Evolutionary conservation across 2,329 filamentous ascomycete genomes (phyloP), one percentile per base, ranked within the genome.

Genomic region (Penicillium sp.): DNA sequence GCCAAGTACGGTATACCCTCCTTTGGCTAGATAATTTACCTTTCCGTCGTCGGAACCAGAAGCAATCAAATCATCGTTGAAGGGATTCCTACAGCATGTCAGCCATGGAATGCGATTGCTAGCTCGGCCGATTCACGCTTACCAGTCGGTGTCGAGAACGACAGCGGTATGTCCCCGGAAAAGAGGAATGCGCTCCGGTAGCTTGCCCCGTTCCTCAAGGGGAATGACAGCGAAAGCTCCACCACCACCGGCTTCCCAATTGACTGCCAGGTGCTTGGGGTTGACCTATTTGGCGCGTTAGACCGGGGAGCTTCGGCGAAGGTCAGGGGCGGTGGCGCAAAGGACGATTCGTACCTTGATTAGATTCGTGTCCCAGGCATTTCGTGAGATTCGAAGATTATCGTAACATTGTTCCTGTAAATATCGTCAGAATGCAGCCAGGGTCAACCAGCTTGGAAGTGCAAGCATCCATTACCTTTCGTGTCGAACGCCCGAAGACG

Each of bases 291-390:
- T 50, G 44, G 48, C 67, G 58, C 53, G 53, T 69, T 71, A 67
- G 63, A 58, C 49, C 53, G 53, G 57, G 52, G 52, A 44, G 54
- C 48, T 44, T 55, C 53, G 50, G 55, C 54, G 68, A 66, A 62
- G 56, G 54, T 55, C 62, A 67, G 67, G 69, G 69, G 64, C 50
- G 67, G 68, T 65, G 60, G 68, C 62, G 62, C 63, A 57, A 56
- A 60, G 39, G 39, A 51, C 29, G 54, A 73, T 42, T 42, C 83
- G 75, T 77, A 96, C 92, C 89, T 98, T 98, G 80, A 98, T 85
- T 72, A 99, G 82, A 81, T 99, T 99, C 71, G 93, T 97, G 78
- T 99, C 95, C 95, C 95, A 99, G 55, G 95, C 95, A 87, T 99
- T 99, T 78, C 90, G 91, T 72, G 92, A 97, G 78, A 99, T 92